These are phyloP conservation scores for Tricladium varicosporioides DNA, from an alignment of 2,329 filamentous ascomycete species.

Conservation along the genomic window DNA sequence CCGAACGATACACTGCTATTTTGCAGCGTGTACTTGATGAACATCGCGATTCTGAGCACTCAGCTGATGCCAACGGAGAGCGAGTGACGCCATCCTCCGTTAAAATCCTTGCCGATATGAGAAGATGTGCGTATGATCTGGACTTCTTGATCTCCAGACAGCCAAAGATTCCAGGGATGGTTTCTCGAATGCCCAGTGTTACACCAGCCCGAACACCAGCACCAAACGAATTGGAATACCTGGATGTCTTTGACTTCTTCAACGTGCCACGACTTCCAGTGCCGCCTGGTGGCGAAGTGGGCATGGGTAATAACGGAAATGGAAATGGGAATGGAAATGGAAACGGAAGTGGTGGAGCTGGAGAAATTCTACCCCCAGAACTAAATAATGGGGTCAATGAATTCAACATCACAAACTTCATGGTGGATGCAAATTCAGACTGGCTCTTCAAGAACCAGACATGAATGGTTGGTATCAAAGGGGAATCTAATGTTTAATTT, in stretches of 20 bases:
- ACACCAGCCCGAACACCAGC: slow-evolving; percentile 68
- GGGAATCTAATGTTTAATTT: too few species aligned
- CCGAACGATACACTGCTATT: slow-evolving; percentile 75
- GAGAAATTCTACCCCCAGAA: slow-evolving; percentile 33
- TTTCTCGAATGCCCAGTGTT: slow-evolving; percentile 48
- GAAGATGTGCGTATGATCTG: slow-evolving; percentile 83
- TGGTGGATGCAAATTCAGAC: slow-evolving; percentile 70
- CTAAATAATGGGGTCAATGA: slow-evolving; percentile 45
- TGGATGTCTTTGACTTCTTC: slow-evolving; percentile 94
- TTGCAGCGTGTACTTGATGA: slow-evolving; percentile 83
- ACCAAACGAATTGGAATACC: slow-evolving; percentile 81
- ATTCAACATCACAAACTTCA: slow-evolving; percentile 77
- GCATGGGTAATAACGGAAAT: slow-evolving; percentile 24
- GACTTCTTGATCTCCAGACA: slow-evolving; percentile 87
- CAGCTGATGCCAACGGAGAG: slow-evolving; percentile 58
- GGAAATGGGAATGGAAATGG: slow-evolving; percentile 10
- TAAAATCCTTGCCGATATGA: slow-evolving; percentile 87
- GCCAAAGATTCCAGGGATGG: slow-evolving; percentile 31
- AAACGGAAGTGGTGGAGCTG: slow-evolving; percentile 23
- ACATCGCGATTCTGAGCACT: slow-evolving; percentile 72
- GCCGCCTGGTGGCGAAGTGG: slow-evolving; percentile 32
- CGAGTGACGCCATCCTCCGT: slow-evolving; percentile 78
- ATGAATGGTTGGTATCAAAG: slow-evolving; percentile 8
- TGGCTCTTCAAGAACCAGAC: slow-evolving; percentile 64
- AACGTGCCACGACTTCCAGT: slow-evolving; percentile 75